Conservation (phyloP, 139 green algal genomes). For the Coelastrella sp. region DNA sequence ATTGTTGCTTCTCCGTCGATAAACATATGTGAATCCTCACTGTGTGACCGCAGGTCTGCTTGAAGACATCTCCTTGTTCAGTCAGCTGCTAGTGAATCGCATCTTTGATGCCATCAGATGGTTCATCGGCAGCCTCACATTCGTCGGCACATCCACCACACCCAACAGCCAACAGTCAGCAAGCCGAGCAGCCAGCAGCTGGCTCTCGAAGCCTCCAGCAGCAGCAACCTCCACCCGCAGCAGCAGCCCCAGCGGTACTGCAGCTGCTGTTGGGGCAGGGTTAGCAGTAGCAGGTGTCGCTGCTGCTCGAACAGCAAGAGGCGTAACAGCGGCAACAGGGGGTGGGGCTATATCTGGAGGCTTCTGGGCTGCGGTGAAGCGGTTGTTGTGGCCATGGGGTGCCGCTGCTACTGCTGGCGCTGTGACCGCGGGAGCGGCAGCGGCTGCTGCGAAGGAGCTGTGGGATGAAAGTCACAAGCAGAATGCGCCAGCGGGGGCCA, state of each 20-base stretch:
- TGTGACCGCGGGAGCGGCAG: neutral
- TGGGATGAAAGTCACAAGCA: slow-evolving; percentile 2
- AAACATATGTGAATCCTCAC: no score
- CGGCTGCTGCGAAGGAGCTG: slow-evolving; percentile 1
- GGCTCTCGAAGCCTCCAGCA: neutral
- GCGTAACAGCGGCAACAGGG: neutral
- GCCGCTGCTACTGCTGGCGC: neutral
- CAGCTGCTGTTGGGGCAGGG: neutral
- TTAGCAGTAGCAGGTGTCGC: slow-evolving; percentile 24
- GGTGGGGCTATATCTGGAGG: neutral
- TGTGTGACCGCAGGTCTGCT: slow-evolving; percentile 10
- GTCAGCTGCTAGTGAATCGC: slow-evolving; percentile 26
- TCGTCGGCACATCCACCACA: slow-evolving; percentile 1
- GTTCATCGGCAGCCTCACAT: slow-evolving; percentile 4
- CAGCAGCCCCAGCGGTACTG: neutral
- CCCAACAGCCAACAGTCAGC: neutral
- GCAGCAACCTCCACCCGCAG: neutral
- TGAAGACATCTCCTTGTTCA: slow-evolving; percentile 30
- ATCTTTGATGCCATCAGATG: slow-evolving; percentile 37
- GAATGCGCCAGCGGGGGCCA: neutral
- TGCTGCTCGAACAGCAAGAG: neutral
- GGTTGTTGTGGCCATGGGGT: neutral
- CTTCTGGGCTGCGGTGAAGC: neutral
- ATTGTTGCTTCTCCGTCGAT: no score
- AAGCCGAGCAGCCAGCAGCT: neutral